Evolutionary conservation across 352 stramenopile genomes (phyloP), one percentile per base, ranked within the genome.

Genomic region (Pythium aristosporum): DNA sequence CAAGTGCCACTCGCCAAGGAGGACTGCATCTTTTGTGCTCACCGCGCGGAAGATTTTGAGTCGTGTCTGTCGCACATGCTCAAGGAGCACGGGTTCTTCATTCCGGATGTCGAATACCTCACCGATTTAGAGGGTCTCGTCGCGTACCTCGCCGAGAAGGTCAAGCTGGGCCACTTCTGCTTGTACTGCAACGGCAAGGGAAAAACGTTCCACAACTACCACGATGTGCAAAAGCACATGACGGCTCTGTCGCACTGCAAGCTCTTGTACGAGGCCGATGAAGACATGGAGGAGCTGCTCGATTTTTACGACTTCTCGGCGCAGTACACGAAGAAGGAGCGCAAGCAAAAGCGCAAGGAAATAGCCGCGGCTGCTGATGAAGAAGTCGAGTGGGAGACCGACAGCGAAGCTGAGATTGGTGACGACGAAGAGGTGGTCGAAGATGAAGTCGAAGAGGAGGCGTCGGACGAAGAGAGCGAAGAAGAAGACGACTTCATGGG

Each of bases 211-310:
- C 77, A 72, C 8, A 89, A 79, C 32, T 90, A 86, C 63, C 78
- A 96, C 65, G 93, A 94, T 52, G 91, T 89, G 55, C 89, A 98
- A 74, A 96, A 98, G 73, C 96, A 99, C 80, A 99, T 99, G 96
- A 87, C 77, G 13, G 88, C 85, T 52, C 78, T 95, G 30, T 93
- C 79, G 42, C 92, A 98, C 70, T 98, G 91, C 65, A 97, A 96
- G 68, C 73, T 98, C 13, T 75, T 79, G 50, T 98, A 98, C 67
- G 89, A 97, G 57, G 85, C 96, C 20, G 76, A 87, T 55, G 87
- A 93, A 44, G 90, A 98, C 63, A 62, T 97, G 57, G 85, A 97
- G 9, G 91, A 98, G 66, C 81, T 92, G 55, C 62, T 95, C 11
- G 82, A 94, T 30, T 98, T 96, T 59, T 98, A 97, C 68, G 85